Evolutionary conservation across 768 basidiomycete genomes (phyloP).

Genomic region (Boletus insuetus): DNA sequence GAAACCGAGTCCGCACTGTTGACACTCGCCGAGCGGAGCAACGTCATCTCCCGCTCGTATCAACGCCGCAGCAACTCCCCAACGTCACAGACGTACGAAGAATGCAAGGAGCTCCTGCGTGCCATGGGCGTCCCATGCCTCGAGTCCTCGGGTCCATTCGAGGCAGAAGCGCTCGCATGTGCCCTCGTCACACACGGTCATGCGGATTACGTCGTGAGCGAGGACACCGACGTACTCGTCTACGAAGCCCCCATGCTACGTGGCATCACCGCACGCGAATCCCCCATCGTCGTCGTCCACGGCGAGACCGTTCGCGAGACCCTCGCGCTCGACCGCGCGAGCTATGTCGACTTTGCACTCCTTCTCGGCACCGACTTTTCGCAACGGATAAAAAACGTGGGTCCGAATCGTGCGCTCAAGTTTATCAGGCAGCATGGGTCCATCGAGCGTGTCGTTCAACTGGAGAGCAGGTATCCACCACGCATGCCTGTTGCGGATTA

Average conservation of each 20-base stretch:
- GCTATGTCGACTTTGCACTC: slow-evolving; percentile 82
- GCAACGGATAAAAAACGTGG: slow-evolving; percentile 77
- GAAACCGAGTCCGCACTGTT: slow-evolving; percentile 26
- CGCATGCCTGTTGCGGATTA: slow-evolving; percentile 50
- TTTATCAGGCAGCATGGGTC: slow-evolving; percentile 68
- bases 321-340: slow-evolving; percentile 52
- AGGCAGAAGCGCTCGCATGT: slow-evolving; percentile 85
- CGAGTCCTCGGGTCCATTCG: slow-evolving; percentile 63
- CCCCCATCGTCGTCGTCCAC: slow-evolving; percentile 61
- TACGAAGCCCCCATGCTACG: slow-evolving; percentile 83
- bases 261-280: slow-evolving; percentile 60
- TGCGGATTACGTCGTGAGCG: slow-evolving; percentile 88
- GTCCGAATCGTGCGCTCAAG: slow-evolving; percentile 73
- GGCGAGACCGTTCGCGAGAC: slow-evolving; percentile 58
- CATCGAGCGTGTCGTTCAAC: slow-evolving; percentile 67
- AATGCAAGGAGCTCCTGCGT: slow-evolving; percentile 63
- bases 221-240: slow-evolving; percentile 85
- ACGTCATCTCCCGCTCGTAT: slow-evolving; percentile 61
- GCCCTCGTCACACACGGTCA: slow-evolving; percentile 69
- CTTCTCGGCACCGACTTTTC: slow-evolving; percentile 91
- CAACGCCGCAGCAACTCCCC: slow-evolving; percentile 60
- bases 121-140: slow-evolving; percentile 86
- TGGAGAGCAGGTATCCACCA: slow-evolving; percentile 50
- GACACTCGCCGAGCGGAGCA: slow-evolving; percentile 49
- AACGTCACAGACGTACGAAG: slow-evolving; percentile 60